Evolutionary conservation across 768 basidiomycete genomes (phyloP).

Genomic region (Pulveroboletus sp.): DNA sequence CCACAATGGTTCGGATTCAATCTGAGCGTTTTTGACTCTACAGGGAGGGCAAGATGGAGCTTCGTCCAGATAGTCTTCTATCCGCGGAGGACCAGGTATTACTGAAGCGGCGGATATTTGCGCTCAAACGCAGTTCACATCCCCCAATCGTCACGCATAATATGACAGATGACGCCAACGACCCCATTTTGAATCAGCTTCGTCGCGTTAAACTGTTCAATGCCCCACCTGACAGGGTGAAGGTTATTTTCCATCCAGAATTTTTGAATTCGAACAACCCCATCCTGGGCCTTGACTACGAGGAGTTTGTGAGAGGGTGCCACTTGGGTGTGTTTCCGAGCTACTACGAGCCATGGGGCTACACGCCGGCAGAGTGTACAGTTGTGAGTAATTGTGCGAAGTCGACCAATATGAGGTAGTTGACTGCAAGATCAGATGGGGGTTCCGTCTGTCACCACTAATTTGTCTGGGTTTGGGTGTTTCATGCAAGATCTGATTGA

Average conservation of each 20-base stretch:
- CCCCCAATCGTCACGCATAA: conserved; percentile 98
- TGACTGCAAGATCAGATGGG: conserved; percentile 66
- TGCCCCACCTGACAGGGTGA: conserved; percentile 80
- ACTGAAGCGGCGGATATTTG: conserved; percentile 94
- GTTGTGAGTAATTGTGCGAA: conserved; percentile 54
- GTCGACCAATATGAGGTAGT: conserved; percentile 1
- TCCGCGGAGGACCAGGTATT: conserved; percentile 91
- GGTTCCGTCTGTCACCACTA: conserved; percentile 94
- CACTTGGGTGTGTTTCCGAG: conserved; percentile 98
- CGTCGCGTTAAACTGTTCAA: conserved; percentile 95
- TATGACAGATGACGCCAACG: conserved; percentile 89
- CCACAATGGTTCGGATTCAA: neutral
- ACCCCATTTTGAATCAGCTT: conserved; percentile 94
- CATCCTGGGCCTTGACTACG: conserved; percentile 94
- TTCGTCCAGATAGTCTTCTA: conserved; percentile 71
- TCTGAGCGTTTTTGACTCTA: neutral
- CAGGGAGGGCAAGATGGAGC: conserved; percentile 71
- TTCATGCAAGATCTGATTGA: conserved; percentile 99
- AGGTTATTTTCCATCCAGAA: conserved; percentile 97
- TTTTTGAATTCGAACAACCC: conserved; percentile 98
- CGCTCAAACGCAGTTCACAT: conserved; percentile 89
- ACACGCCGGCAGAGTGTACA: conserved; percentile 98
- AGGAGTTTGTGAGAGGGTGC: conserved; percentile 97
- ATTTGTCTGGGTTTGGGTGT: conserved; percentile 95
- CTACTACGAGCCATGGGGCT: conserved; percentile 96